Evolutionary conservation across 306 rosid species (phyloP).

Genomic region (Malus asiatica): DNA sequence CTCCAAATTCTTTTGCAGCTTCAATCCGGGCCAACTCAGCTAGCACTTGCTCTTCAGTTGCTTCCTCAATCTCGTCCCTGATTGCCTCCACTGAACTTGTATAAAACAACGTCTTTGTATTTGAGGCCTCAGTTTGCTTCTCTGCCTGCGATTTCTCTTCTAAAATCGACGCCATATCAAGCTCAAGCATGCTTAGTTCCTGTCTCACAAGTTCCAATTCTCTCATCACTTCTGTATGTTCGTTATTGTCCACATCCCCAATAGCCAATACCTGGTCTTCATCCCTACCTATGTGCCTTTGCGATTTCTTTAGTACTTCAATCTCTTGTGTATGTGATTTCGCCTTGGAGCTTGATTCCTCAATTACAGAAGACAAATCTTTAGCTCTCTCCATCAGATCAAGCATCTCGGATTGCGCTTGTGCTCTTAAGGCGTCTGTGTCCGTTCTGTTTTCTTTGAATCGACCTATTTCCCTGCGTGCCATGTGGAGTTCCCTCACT

Average conservation of each 20-base stretch:
- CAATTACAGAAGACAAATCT: slow-evolving; percentile 36
- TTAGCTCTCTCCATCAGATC: slow-evolving; percentile 38
- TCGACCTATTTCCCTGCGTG: slow-evolving; percentile 41
- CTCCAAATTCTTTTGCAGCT: slow-evolving; percentile 67
- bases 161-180: slow-evolving; percentile 57
- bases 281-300: slow-evolving; percentile 15
- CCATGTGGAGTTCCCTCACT: slow-evolving; percentile 56
- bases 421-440: slow-evolving; percentile 41
- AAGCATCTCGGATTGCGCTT: slow-evolving; percentile 53
- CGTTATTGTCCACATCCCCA: slow-evolving; percentile 23
- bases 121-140: slow-evolving; percentile 39
- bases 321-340: slow-evolving; percentile 27
- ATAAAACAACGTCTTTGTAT: slow-evolving; percentile 24
- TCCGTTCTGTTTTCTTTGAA: slow-evolving; percentile 41
- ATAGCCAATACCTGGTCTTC: slow-evolving; percentile 9
- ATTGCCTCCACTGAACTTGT: slow-evolving; percentile 39
- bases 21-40: slow-evolving; percentile 80
- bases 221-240: slow-evolving; percentile 42
- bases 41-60: slow-evolving; percentile 70
- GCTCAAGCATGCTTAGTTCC: slow-evolving; percentile 66
- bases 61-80: slow-evolving; percentile 59
- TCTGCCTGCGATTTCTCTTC: slow-evolving; percentile 48
- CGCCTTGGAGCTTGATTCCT: slow-evolving; percentile 33
- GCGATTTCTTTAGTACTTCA: slow-evolving; percentile 33
- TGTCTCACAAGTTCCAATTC: slow-evolving; percentile 63